Base-by-base conservation (phyloP, 164 flowering plant genomes). In the Aristolochia californica region DNA sequence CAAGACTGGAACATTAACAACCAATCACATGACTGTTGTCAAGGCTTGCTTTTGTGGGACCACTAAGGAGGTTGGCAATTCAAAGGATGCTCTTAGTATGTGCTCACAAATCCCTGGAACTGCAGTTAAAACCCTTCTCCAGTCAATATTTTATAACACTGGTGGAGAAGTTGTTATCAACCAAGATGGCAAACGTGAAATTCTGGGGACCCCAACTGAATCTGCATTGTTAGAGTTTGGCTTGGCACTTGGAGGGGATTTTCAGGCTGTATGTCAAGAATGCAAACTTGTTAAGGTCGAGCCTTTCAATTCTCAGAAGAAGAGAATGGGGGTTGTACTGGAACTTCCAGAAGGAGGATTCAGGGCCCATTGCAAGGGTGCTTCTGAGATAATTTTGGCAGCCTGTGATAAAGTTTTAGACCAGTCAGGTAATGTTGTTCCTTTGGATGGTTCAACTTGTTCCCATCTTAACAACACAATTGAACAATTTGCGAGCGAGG, bases 1-100 rank as follows among this genome's bases (percentile, higher is more conserved):
- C 80, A 91, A 91, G 71, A 91, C 98, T 22, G 98, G 98, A 28
- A 91, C 95, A 4, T 72, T 85, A 43, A 88, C 96, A 22, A 87
- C 95, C 57, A 85, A 83, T 70, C 87, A 78, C 69, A 85, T 90
- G 97, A 76, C 88, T 58, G 88, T 91, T 66, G 94, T 91, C 18
- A 91, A 85, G 73, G 72, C 84, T 13, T 83, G 83, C 73, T 74
- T 91, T 58, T 81, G 90, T 75, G 81, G 73, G 60, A 77, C 81
- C 68, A 51, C 73, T 52, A 66, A 68, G 66, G 83, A 82, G 53
- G 71, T 80, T 9, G 55, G 62, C 56, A 66, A 49, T 61, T 55
- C 80, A 2, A 49, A 63, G 48, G 55, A 63, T 18, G 24, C 66
- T 55, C 28, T 0, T 20, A 28, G 45, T 50, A n/a, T 56, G 53